Evolutionary conservation across 768 basidiomycete species (phyloP).

Genomic region (Serendipita indica): DNA sequence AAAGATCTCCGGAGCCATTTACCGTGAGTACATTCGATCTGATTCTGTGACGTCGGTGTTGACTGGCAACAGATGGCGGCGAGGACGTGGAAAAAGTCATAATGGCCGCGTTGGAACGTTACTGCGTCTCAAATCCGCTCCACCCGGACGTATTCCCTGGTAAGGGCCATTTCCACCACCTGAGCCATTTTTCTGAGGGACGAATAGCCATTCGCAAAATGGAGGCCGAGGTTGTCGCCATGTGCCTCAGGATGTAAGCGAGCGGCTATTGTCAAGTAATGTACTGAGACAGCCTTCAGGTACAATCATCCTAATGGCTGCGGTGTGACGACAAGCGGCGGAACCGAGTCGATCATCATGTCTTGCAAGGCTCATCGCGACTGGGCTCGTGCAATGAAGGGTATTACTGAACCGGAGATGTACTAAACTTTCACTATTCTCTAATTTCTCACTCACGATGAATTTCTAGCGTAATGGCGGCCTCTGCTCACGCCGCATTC

Average conservation of each 20-base stretch:
- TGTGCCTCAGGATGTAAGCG: slow-evolving; percentile 54
- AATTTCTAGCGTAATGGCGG: slow-evolving; percentile 53
- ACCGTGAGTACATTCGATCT: slow-evolving; percentile 38
- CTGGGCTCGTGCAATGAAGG: slow-evolving; percentile 74
- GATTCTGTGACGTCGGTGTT: neutral
- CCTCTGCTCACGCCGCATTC: slow-evolving; percentile 85
- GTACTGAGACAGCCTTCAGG: slow-evolving; percentile 17
- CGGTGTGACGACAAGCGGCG: slow-evolving; percentile 87
- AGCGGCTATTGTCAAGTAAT: neutral
- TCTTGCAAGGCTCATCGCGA: slow-evolving; percentile 87
- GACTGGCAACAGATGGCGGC: slow-evolving; percentile 47
- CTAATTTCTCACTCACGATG: neutral
- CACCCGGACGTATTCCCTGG: slow-evolving; percentile 85
- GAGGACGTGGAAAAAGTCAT: slow-evolving; percentile 67
- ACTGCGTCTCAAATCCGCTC: slow-evolving; percentile 76
- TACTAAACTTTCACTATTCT: slow-evolving; percentile 19
- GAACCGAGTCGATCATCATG: slow-evolving; percentile 95
- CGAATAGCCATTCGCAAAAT: slow-evolving; percentile 66
- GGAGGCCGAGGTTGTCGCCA: slow-evolving; percentile 88
- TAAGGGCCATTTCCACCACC: neutral
- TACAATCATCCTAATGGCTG: slow-evolving; percentile 77
- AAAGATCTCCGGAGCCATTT: slow-evolving; percentile 73
- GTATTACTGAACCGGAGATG: slow-evolving; percentile 90
- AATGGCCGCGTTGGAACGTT: slow-evolving; percentile 64
- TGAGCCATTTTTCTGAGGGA: neutral